These are phyloP conservation scores for Aspergillus phoenicis DNA, from an alignment of 2,329 filamentous ascomycete species.

Conservation along the genomic window DNA sequence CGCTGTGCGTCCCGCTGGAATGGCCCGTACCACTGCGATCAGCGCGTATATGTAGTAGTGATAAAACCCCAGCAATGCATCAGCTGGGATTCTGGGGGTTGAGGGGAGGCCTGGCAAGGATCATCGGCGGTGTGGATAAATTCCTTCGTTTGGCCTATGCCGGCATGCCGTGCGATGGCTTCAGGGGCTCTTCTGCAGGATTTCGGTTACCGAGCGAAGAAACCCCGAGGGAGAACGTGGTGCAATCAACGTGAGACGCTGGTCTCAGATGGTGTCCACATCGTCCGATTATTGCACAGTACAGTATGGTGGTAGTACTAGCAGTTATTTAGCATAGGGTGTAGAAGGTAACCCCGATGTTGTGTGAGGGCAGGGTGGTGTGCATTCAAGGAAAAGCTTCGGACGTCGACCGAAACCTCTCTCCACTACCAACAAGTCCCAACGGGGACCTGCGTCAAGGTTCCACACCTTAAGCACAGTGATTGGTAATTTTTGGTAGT, in stretches of 20 bases:
- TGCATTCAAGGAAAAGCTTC: not conserved
- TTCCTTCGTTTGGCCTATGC: too few species aligned
- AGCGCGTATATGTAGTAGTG: too few species aligned
- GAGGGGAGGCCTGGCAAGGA: too few species aligned
- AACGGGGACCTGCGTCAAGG: constrained; percentile 1
- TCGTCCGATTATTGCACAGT: not conserved
- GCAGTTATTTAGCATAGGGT: too few species aligned
- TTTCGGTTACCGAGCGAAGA: too few species aligned
- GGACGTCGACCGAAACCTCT: constrained; percentile 1
- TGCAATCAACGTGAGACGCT: too few species aligned
- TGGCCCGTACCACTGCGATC: too few species aligned
- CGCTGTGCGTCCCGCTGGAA: not conserved
- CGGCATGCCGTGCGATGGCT: constrained; percentile 2
- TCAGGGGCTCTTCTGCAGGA: not conserved
- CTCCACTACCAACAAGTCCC: not conserved
- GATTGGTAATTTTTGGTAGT: too few species aligned
- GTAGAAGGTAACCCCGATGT: not conserved
- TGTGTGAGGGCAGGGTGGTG: not conserved
- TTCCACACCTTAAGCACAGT: not conserved
- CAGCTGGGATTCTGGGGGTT: too few species aligned
- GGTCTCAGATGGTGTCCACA: not conserved
- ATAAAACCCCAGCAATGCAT: too few species aligned
- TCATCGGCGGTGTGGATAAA: too few species aligned
- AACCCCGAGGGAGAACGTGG: not conserved
- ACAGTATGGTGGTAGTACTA: too few species aligned